Conservation (phyloP, 805 yeast genomes). For the Metschnikowia cubensis region DNA sequence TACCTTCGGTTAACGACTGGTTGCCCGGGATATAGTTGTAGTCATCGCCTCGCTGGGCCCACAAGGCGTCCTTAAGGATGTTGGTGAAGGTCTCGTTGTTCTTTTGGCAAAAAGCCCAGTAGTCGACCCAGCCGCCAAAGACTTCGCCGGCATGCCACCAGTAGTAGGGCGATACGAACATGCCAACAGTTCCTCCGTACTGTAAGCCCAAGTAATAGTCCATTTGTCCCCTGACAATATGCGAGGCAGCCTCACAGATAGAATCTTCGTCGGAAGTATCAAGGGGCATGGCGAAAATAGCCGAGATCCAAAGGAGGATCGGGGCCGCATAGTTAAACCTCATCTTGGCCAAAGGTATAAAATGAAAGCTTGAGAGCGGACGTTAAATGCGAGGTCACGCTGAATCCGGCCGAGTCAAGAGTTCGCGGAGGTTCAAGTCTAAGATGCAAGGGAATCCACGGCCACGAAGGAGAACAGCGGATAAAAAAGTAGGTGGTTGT, state of each 20-base stretch:
- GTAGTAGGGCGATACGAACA: conserved; percentile 44
- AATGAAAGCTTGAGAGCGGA: neutral
- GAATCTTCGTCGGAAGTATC: conserved; percentile 37
- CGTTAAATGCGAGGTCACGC: no score
- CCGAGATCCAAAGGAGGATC: conserved; percentile 5
- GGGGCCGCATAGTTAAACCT: neutral
- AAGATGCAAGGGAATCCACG: neutral
- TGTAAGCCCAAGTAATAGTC: conserved; percentile 42
- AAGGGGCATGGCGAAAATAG: conserved; percentile 19
- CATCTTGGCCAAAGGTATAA: neutral
- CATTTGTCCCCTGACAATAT: conserved; percentile 36
- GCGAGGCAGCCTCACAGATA: conserved; percentile 39
- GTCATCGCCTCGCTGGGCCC: conserved; percentile 40
- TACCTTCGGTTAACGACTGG: conserved; percentile 46
- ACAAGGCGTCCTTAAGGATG: conserved; percentile 37
- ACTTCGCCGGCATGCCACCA: conserved; percentile 56
- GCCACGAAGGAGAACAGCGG: neutral
- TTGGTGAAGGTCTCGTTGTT: conserved; percentile 29
- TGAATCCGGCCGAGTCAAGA: neutral
- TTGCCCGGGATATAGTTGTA: conserved; percentile 43
- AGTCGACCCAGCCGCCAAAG: conserved; percentile 45
- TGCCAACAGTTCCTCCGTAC: conserved; percentile 45
- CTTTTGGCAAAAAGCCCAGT: conserved; percentile 35
- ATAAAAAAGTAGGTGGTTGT: neutral
- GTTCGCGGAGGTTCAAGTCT: neutral